Evolutionary conservation across 2,329 filamentous ascomycete genomes (phyloP), one percentile per base, ranked within the genome.

Genomic region (Clarireedia paspali): DNA sequence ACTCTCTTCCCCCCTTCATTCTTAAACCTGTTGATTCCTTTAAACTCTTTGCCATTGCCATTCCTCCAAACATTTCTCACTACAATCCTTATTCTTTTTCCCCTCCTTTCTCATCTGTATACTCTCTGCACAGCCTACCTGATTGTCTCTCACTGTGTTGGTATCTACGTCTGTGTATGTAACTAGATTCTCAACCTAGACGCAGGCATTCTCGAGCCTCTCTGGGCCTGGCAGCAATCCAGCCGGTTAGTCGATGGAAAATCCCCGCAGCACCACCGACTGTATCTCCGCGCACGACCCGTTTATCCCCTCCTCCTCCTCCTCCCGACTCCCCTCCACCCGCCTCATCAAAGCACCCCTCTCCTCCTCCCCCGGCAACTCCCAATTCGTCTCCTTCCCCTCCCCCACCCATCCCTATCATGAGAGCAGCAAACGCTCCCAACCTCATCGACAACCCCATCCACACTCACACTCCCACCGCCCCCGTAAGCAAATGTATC

Each of bases 31-130:
- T 42, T 6, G n/a, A 42, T 42, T 49, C 53, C 57, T 56, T 34
- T 12, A 30, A 50, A 38, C 49, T 56, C 55, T 58, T 48, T 53
- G 6, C 39, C 53, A 49, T 58, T 64, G 56, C 60, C 66, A 69
- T 68, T 68, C 66, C 65, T 66, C 58, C 54, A 61, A 64, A 62
- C 64, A 68, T 68, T 66, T 68, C 57, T 68, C 60, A 63, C 55
- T 56, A 40, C 64, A 67, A 66, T 65, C 63, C 62, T 64, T 63
- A 65, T 61, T 61, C 62, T 60, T 62, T 57, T 34, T 58, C 61
- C 53, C 59, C 57, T 59, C 64, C 63, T 59, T 53, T 55, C 62
- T 38, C 20, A 57, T 36, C 50, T 60, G 15, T 20, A 20, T 20
- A 20, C 57, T 54, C 62, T 60, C 51, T 60, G 47, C 50, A 53